Evolutionary conservation across 805 yeast species (phyloP).

Genomic region (Starmerella apis): DNA sequence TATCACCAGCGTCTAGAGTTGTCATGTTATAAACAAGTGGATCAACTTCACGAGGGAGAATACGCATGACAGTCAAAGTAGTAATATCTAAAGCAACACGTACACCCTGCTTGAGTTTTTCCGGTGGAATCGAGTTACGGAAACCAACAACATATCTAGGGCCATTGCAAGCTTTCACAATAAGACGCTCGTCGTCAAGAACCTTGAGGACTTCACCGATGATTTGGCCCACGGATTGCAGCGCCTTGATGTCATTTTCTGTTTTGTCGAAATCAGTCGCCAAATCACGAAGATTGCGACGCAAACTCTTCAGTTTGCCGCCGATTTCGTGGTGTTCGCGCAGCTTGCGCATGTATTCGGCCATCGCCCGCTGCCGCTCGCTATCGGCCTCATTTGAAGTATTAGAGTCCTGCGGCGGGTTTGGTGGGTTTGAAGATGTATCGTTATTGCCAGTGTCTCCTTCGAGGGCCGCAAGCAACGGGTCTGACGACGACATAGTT

Average conservation of each 20-base stretch:
- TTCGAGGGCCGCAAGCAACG: conserved; percentile 29
- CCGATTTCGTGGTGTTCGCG: conserved; percentile 93
- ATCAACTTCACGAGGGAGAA: conserved; percentile 94
- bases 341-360: conserved; percentile 70
- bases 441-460: conserved; percentile 12
- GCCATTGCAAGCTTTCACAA: conserved; percentile 93
- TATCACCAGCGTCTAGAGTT: conserved; percentile 93
- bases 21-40: conserved; percentile 98
- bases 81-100: conserved; percentile 97
- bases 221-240: conserved; percentile 93
- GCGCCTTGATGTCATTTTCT: conserved; percentile 91
- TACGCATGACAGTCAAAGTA: conserved; percentile 92
- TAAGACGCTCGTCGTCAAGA: conserved; percentile 82
- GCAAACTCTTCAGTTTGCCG: conserved; percentile 71
- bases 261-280: conserved; percentile 83
- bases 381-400: conserved; percentile 40
- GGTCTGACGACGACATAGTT: conserved; percentile 23
- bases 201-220: conserved; percentile 95
- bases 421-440: not conserved
- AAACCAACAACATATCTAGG: conserved; percentile 97
- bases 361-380: conserved; percentile 68
- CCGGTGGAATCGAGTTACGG: conserved; percentile 80
- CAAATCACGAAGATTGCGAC: conserved; percentile 71
- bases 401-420: conserved; percentile 2
- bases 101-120: conserved; percentile 78